These are phyloP conservation scores for Blastobotrys apis DNA, from an alignment of 1,139 yeast species.

Conservation along the genomic window DNA sequence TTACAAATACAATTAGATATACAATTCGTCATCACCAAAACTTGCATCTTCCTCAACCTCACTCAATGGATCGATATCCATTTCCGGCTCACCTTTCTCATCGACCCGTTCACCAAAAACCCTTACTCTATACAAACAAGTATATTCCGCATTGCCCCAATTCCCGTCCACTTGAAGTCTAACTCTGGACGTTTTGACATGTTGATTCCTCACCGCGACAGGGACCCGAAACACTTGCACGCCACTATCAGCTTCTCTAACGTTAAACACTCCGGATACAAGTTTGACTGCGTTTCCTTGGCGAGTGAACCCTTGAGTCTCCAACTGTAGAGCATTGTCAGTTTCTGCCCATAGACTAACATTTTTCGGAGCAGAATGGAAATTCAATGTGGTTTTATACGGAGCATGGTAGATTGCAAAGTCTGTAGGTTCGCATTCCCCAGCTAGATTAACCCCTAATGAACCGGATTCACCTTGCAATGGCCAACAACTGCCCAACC, in stretches of 20 bases:
- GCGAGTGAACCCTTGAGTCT: neutral
- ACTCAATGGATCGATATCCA: neutral
- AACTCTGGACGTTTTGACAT: conserved; percentile 23
- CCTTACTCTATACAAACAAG: conserved; percentile 35
- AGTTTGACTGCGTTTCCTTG: conserved; percentile 22
- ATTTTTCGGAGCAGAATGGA: conserved; percentile 32
- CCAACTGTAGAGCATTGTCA: conserved; percentile 4
- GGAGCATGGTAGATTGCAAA: conserved; percentile 33
- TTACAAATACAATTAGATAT: neutral
- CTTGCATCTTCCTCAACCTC: conserved; percentile 1
- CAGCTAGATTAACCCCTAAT: conserved; percentile 31
- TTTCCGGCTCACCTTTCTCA: neutral
- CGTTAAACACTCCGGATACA: conserved; percentile 29
- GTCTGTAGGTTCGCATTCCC: conserved; percentile 27
- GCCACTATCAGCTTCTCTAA: conserved; percentile 23
- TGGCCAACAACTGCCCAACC: conserved; percentile 38
- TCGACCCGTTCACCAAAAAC: conserved; percentile 28
- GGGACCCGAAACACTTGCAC: conserved; percentile 33
- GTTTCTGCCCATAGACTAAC: conserved; percentile 32
- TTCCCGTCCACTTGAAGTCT: conserved; percentile 29
- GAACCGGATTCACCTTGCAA: conserved; percentile 32
- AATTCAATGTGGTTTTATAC: conserved; percentile 27
- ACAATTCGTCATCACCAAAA: conserved; percentile 14
- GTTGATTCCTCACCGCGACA: conserved; percentile 17
- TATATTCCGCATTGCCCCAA: conserved; percentile 34